A percentile compares a stretch with the other conserved stretches of the same genome.
Conservation (phyloP, 2,329 filamentous ascomycete genomes). For the Dothideomycetes sp. region DNA sequence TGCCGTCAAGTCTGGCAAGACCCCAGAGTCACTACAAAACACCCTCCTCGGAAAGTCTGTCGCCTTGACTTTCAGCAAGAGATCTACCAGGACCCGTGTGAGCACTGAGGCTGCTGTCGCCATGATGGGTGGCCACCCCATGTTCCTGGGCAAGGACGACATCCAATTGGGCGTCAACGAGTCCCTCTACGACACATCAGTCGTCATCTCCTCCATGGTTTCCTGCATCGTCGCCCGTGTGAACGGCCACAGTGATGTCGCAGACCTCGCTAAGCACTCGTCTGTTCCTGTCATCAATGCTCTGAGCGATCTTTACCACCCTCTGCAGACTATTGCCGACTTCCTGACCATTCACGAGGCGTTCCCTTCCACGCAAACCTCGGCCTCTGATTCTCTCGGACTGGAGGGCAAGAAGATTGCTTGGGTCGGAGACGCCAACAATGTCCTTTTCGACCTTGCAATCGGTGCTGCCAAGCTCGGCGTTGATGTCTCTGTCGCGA, state of each 20-base stretch:
- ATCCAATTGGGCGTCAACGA: constrained; percentile 97
- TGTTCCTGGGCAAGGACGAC: constrained; percentile 93
- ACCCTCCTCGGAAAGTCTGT: constrained; percentile 67
- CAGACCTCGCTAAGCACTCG: constrained; percentile 35
- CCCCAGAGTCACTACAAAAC: constrained; percentile 48
- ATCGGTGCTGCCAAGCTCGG: constrained; percentile 82
- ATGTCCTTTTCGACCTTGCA: constrained; percentile 88
- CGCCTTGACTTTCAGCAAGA: constrained; percentile 95
- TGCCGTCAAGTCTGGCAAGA: constrained; percentile 56
- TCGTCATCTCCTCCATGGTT: constrained; percentile 73
- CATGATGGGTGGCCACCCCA: constrained; percentile 82
- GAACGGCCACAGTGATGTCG: constrained; percentile 39
- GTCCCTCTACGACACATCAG: constrained; percentile 81
- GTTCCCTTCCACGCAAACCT: constrained; percentile 38
- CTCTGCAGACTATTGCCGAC: constrained; percentile 88
- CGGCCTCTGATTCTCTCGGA: constrained; percentile 43
- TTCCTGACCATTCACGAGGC: constrained; percentile 81
- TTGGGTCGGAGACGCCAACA: constrained; percentile 95
- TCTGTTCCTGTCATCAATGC: constrained; percentile 41
- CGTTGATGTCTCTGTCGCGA: constrained; percentile 75
- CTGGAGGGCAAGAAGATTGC: constrained; percentile 80
- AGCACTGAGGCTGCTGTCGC: constrained; percentile 86
- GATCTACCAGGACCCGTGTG: constrained; percentile 83
- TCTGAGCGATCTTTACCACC: constrained; percentile 83
- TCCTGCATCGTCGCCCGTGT: constrained; percentile 40